These are phyloP conservation scores for Niebla homalea DNA, from an alignment of 495 filamentous ascomycete genomes.

Conservation along the genomic window DNA sequence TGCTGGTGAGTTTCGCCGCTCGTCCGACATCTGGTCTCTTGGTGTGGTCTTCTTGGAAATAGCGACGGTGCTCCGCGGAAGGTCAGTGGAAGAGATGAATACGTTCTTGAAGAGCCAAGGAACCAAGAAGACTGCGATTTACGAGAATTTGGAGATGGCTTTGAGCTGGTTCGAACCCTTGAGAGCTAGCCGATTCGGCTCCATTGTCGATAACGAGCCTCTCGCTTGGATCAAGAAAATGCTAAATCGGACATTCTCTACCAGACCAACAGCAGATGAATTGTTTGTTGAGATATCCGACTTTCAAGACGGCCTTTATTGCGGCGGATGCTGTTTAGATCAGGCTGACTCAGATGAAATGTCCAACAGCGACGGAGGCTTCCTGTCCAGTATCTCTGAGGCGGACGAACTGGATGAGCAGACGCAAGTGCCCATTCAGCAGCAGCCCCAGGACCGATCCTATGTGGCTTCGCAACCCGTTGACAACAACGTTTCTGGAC, in stretches of 20 bases:
- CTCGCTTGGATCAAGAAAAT: conserved; percentile 8
- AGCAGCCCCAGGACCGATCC: no score
- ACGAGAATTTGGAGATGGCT: conserved; percentile 1
- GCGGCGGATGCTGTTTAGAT: conserved; percentile 5
- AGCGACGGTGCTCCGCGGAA: conserved; percentile 19
- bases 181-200: background rate
- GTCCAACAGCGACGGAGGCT: background rate
- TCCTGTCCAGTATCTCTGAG: background rate
- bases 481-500: no score
- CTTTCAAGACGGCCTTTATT: background rate
- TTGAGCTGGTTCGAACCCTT: conserved; percentile 8
- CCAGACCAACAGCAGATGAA: conserved; percentile 6
- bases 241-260: background rate
- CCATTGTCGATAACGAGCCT: conserved; percentile 7
- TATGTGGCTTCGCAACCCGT: no score
- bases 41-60: conserved; percentile 33
- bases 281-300: conserved; percentile 1
- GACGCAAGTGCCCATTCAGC: no score
- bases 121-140: background rate
- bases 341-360: background rate
- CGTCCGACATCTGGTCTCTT: conserved; percentile 29
- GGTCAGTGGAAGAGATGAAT: conserved; percentile 4
- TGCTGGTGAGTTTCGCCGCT: conserved; percentile 12
- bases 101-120: conserved; percentile 2
- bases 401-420: no score